Evolutionary conservation across 176 grass and related monocot species (phyloP).

Genomic region (Thinopyrum elongatum): DNA sequence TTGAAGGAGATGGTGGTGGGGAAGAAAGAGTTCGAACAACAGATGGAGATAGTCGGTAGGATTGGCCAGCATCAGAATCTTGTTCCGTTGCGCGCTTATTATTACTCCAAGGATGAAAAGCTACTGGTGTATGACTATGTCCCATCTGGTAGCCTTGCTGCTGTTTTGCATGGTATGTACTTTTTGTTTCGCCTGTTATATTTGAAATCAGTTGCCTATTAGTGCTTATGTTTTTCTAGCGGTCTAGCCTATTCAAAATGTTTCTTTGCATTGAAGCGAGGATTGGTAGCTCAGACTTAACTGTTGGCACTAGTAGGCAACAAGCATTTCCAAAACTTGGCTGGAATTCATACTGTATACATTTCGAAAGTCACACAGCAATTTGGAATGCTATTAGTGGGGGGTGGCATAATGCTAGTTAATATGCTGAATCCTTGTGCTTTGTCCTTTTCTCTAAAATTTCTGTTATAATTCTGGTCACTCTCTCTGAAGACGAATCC

Average conservation of each 20-base stretch:
- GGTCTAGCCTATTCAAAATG: constrained; percentile 1
- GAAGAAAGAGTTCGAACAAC: constrained; percentile 93
- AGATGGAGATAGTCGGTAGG: constrained; percentile 92
- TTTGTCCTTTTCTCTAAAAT: not conserved
- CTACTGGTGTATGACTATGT: constrained; percentile 93
- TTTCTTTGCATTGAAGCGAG: not conserved
- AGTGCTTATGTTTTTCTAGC: constrained; percentile 5
- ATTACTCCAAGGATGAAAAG: constrained; percentile 99
- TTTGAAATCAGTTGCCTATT: not conserved
- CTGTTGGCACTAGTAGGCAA: not conserved
- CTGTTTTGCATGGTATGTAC: constrained; percentile 89
- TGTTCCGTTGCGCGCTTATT: constrained; percentile 83
- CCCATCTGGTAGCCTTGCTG: constrained; percentile 63
- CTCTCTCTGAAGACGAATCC: not conserved
- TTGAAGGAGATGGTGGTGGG: constrained; percentile 85
- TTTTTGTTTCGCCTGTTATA: constrained; percentile 18
- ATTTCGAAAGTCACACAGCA: not conserved
- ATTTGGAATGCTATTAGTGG: not conserved
- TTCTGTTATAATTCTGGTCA: not conserved
- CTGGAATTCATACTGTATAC: not conserved
- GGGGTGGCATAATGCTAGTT: not conserved
- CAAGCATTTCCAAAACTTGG: not conserved
- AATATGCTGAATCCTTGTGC: not conserved
- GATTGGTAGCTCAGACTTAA: not conserved
- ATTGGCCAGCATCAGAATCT: constrained; percentile 77